Conservation (phyloP, 805 yeast species). For the Saturnispora ahearnii region DNA sequence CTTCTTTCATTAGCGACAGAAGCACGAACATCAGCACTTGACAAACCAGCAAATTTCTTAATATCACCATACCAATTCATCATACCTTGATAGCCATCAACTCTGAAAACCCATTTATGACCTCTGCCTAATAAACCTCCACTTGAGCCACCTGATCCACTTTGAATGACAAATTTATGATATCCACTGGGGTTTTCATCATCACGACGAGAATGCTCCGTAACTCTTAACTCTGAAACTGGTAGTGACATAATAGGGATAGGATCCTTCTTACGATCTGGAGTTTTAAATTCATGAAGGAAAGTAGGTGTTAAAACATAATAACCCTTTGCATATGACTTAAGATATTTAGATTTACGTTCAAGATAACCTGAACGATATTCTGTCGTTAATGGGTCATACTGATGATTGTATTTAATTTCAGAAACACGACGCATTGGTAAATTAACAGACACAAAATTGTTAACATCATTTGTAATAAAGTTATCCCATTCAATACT, state of each 20-base stretch:
- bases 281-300: conserved; percentile 81
- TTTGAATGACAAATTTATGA: conserved; percentile 71
- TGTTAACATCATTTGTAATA: conserved; percentile 51
- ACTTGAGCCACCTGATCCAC: conserved; percentile 54
- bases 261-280: conserved; percentile 74
- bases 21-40: conserved; percentile 53
- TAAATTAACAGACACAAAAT: conserved; percentile 55
- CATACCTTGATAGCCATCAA: conserved; percentile 75
- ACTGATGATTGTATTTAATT: conserved; percentile 56
- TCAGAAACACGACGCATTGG: conserved; percentile 56
- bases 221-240: conserved; percentile 68
- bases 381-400: conserved; percentile 57
- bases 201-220: conserved; percentile 74
- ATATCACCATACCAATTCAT: conserved; percentile 79
- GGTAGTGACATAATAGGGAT: conserved; percentile 76
- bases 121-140: conserved; percentile 69
- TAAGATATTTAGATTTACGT: conserved; percentile 82
- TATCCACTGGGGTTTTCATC: conserved; percentile 42
- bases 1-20: conserved; percentile 32
- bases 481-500: conserved; percentile 85
- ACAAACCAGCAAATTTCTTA: conserved; percentile 52
- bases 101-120: conserved; percentile 91
- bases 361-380: conserved; percentile 77
- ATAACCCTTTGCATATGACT: conserved; percentile 85
- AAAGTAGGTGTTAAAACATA: conserved; percentile 84